Percentiles rank a stretch among this genome's conserved stretches.
These are phyloP conservation scores for Castanospermum australe DNA, from an alignment of 306 rosid genomes.

Conservation along the genomic window DNA sequence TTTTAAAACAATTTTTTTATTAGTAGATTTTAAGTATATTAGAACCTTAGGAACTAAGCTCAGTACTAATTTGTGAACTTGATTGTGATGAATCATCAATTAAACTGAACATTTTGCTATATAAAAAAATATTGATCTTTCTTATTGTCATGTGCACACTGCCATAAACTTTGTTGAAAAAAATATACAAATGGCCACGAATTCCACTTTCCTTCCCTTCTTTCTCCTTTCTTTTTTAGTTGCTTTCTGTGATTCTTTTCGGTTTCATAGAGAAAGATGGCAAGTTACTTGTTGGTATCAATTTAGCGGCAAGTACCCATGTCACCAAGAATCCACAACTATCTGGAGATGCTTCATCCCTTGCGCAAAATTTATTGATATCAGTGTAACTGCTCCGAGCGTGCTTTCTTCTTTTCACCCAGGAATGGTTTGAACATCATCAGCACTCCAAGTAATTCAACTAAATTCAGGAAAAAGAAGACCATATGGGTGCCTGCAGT, in stretches of 20 bases:
- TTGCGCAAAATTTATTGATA: not conserved
- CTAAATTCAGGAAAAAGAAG: constrained; percentile 32
- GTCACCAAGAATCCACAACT: not conserved
- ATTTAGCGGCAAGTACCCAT: not conserved
- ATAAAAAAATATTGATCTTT: no score
- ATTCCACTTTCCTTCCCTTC: not conserved
- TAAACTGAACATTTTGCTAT: no score
- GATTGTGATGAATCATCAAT: no score
- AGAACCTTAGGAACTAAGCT: no score
- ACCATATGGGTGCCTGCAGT: constrained; percentile 45
- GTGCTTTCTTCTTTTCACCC: constrained; percentile 7
- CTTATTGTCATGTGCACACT: no score
- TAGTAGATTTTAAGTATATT: no score
- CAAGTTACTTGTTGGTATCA: not conserved
- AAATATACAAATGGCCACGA: not conserved
- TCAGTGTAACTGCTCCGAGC: constrained; percentile 22
- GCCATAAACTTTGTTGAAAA: not conserved
- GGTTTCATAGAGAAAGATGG: no score
- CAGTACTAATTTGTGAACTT: no score
- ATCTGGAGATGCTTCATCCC: not conserved
- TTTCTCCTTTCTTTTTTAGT: not conserved
- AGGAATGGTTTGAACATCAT: constrained; percentile 53
- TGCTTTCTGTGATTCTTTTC: not conserved
- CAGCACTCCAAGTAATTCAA: constrained; percentile 41
- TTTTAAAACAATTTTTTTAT: no score